phyloP scores from a whole-genome alignment of 768 basidiomycete species.

The Termitomyces sp. region DNA sequence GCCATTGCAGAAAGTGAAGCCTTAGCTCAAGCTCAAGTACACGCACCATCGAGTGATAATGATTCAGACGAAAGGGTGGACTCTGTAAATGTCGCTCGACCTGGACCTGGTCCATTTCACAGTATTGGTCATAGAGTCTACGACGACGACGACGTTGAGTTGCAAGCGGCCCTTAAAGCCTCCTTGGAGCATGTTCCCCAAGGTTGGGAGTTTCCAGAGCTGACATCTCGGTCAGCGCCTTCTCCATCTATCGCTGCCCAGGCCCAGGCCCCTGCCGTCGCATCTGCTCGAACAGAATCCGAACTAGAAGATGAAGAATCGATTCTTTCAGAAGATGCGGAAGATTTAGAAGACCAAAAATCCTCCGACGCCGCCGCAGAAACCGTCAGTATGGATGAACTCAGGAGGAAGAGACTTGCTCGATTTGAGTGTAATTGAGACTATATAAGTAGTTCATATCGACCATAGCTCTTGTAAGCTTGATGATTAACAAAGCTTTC shows the following conservation, averaged over 20 bases:
- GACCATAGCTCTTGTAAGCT: neutral
- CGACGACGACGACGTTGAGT: constrained; percentile 82
- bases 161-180: constrained; percentile 84
- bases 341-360: constrained; percentile 7
- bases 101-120: neutral
- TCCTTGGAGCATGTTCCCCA: constrained; percentile 64
- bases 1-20: constrained; percentile 60
- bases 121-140: constrained; percentile 40
- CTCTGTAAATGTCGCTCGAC: constrained; percentile 12
- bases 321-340: constrained; percentile 28
- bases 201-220: constrained; percentile 37
- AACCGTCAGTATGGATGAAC: constrained; percentile 54
- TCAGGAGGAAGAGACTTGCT: constrained; percentile 57
- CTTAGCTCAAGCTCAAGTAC: constrained; percentile 27
- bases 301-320: constrained; percentile 31
- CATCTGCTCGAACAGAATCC: neutral
- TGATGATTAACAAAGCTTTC: neutral
- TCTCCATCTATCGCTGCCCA: constrained; percentile 1
- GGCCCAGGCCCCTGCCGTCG: neutral
- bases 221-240: constrained; percentile 7
- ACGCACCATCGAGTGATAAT: constrained; percentile 8
- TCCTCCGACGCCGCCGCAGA: constrained; percentile 21
- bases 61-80: constrained; percentile 11
- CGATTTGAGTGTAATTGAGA: constrained; percentile 44
- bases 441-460: neutral